phyloP scores from a whole-genome alignment of 169 alveolate genomes.

The Besnoitia besnoiti region DNA sequence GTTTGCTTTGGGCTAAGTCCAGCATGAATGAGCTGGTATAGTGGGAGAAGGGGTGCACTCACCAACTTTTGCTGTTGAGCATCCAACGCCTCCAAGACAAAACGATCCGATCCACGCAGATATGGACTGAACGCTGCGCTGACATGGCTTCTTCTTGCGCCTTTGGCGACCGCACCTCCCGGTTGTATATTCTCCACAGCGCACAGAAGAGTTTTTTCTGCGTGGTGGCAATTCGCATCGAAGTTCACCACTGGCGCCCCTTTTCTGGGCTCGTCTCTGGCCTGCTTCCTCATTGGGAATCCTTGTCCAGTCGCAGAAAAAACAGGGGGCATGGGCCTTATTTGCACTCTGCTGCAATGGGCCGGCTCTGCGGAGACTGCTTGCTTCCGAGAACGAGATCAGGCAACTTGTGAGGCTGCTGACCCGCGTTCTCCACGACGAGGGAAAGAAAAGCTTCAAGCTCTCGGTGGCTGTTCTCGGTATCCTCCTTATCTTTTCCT shows the following conservation, averaged over 20 bases:
- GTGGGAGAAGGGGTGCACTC: too few relatives aligned
- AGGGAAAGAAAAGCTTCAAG: constrained; percentile 29
- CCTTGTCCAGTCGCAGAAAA: constrained; percentile 19
- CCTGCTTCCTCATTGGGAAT: background rate
- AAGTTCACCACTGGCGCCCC: too few relatives aligned
- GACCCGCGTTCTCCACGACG: constrained; percentile 36
- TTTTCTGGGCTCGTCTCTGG: too few relatives aligned
- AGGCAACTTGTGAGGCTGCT: background rate
- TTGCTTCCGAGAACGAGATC: background rate
- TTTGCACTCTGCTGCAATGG: background rate
- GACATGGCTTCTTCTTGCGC: background rate
- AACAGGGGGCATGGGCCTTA: constrained; percentile 18
- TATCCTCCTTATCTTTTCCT: constrained; percentile 40
- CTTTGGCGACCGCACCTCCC: background rate
- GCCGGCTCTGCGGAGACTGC: background rate
- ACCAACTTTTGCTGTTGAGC: too few relatives aligned
- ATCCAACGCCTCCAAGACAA: too few relatives aligned
- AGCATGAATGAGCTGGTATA: too few relatives aligned
- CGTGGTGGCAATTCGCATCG: background rate
- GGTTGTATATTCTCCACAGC: background rate
- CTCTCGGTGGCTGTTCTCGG: constrained; percentile 12
- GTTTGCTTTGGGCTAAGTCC: too few relatives aligned
- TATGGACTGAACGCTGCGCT: too few relatives aligned
- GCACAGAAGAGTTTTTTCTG: background rate
- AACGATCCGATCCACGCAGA: too few relatives aligned